phyloP scores from a whole-genome alignment of 495 filamentous ascomycete genomes.

The Podospora conica region DNA sequence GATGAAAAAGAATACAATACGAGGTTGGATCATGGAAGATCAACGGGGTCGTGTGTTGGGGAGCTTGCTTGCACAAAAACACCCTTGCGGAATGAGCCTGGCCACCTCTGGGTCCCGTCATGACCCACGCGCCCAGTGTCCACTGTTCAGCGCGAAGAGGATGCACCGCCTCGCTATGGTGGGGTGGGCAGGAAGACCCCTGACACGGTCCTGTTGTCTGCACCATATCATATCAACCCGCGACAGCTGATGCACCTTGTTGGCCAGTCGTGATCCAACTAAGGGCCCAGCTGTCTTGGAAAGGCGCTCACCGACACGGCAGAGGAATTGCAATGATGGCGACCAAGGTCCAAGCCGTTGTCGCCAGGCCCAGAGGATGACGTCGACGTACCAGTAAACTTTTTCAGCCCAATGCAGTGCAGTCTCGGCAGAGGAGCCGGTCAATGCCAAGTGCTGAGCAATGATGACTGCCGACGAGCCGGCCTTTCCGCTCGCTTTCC shows the following conservation, averaged over 20 bases:
- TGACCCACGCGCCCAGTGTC: too few relatives aligned
- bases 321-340: neutral
- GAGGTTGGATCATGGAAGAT: too few relatives aligned
- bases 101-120: too few relatives aligned
- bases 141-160: neutral
- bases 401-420: neutral
- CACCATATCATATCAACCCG: neutral
- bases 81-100: neutral
- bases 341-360: neutral
- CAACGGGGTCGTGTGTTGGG: too few relatives aligned
- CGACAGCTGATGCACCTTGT: neutral
- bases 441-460: neutral
- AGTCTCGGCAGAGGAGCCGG: neutral
- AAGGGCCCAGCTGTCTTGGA: neutral
- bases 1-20: neutral
- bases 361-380: neutral
- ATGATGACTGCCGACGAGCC: neutral
- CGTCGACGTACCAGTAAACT: neutral
- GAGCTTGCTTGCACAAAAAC: neutral
- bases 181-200: neutral
- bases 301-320: neutral
- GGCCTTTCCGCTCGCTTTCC: neutral
- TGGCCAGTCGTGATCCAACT: neutral
- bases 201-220: neutral
- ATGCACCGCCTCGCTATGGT: neutral